Conservation (phyloP, 176 grass and related monocot species). For the Phoenix roebelenii region DNA sequence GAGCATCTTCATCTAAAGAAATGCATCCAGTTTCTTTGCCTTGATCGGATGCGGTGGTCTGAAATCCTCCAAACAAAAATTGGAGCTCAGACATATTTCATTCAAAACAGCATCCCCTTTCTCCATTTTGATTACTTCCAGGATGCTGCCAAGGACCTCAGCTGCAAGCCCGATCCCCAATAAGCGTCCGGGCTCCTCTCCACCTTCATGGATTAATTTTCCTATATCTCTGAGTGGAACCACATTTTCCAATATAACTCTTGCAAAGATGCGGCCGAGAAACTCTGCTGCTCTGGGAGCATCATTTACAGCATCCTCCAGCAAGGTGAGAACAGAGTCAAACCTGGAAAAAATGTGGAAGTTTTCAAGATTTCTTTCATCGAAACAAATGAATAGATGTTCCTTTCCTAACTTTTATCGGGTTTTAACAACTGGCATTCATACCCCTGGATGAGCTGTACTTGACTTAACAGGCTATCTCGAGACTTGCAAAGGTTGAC, state of each 20-base stretch:
- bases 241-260: slow-evolving; percentile 53
- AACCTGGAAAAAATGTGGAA: slow-evolving; percentile 29
- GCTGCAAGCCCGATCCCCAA: slow-evolving; percentile 52
- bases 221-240: slow-evolving; percentile 52
- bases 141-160: slow-evolving; percentile 60
- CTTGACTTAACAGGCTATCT: slow-evolving; percentile 48
- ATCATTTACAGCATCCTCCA: slow-evolving; percentile 93
- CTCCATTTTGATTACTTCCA: slow-evolving; percentile 48
- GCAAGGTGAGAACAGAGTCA: slow-evolving; percentile 41
- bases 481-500: slow-evolving; percentile 57
- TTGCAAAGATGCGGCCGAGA: slow-evolving; percentile 72
- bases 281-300: slow-evolving; percentile 83
- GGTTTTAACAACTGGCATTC: background rate
- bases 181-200: slow-evolving; percentile 62
- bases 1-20: slow-evolving; percentile 39
- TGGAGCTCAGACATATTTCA: slow-evolving; percentile 44
- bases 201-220: slow-evolving; percentile 62
- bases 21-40: slow-evolving; percentile 61
- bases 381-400: too few relatives aligned
- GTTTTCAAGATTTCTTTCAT: too few relatives aligned
- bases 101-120: slow-evolving; percentile 75
- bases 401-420: too few relatives aligned
- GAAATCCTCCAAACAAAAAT: slow-evolving; percentile 71
- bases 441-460: slow-evolving; percentile 76
- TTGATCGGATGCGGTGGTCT: slow-evolving; percentile 39